phyloP scores from a whole-genome alignment of 1,284 basidiomycete genomes.

The Cutaneotrichosporon cutaneum region DNA sequence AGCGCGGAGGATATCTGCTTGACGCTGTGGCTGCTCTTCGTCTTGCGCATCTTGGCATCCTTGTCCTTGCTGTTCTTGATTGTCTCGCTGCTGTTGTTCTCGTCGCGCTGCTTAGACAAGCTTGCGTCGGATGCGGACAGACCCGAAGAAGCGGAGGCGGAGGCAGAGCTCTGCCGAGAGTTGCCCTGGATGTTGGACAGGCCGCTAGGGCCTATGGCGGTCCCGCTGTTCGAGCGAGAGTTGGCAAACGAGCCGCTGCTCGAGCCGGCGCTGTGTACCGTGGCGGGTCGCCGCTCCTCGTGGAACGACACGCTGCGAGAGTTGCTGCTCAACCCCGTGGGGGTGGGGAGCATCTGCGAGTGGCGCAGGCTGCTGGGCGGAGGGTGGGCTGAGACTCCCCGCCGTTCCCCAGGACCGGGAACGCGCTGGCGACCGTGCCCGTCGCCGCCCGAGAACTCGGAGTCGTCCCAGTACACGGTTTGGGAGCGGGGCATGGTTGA shows the following conservation, averaged over 20 bases:
- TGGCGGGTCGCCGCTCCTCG: slow-evolving; percentile 18
- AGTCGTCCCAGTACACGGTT: slow-evolving; percentile 50
- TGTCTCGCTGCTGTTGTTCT: background rate
- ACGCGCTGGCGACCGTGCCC: background rate
- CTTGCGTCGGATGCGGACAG: slow-evolving; percentile 7
- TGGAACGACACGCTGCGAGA: slow-evolving; percentile 27
- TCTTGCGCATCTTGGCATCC: slow-evolving; percentile 29
- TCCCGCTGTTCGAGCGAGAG: slow-evolving; percentile 22
- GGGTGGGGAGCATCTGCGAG: slow-evolving; percentile 23
- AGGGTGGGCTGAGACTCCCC: slow-evolving; percentile 3
- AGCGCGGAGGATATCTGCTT: slow-evolving; percentile 42
- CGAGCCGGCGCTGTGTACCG: slow-evolving; percentile 19
- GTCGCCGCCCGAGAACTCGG: slow-evolving; percentile 30
- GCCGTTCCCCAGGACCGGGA: background rate
- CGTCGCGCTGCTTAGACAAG: slow-evolving; percentile 6
- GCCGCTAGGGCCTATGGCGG: slow-evolving; percentile 18
- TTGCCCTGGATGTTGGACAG: slow-evolving; percentile 7
- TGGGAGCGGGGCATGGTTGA: slow-evolving; percentile 33
- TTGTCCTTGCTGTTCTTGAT: too few relatives aligned
- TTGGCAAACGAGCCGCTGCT: slow-evolving; percentile 20
- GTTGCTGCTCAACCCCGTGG: slow-evolving; percentile 10
- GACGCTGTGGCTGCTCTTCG: slow-evolving; percentile 39
- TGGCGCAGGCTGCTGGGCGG: slow-evolving; percentile 25
- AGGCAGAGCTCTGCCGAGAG: slow-evolving; percentile 20
- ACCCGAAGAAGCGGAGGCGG: slow-evolving; percentile 16